Evolutionary conservation across 371 early-diverging fungal genomes (phyloP), one percentile per base, ranked within the genome.

Genomic region (Actinomortierella wolfii): DNA sequence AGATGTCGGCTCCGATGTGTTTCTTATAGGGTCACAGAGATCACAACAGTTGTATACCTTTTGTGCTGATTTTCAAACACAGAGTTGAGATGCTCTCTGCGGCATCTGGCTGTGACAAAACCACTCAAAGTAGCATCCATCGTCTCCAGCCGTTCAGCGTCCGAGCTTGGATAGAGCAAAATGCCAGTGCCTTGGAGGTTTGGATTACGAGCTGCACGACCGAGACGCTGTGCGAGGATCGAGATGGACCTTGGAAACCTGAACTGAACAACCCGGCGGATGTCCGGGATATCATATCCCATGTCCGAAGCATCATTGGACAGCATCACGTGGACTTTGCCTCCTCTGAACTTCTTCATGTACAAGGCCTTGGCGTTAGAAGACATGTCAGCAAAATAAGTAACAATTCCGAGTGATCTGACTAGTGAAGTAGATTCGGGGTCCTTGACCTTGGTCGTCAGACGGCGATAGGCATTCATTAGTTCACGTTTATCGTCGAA

Each of bases 261-360:
- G 39, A 26, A 57, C 49, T 56, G 62, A 13, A 61, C 25, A 15
- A 56, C 62, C 15, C 45, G 55, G 13, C 43, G 20, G 2, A 61
- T 25, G 23, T 61, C 56, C 3, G 5, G 26, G 2, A 55, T 54
- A 34, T 61, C 56, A 34, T 56, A 61, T 0, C 62, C 51, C 62
- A 61, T 61, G 8, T 49, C 62, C 7, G 49, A 43, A 42, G 62
- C 62, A 25, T 61, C 62, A 24, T 55, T 61, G 13, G 62, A 28
- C 5, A 61, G 56, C 45, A 61, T 5, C 2, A 56, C 34, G 1
- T 1, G 47, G 46, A 54, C 25, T 8, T 43, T 18, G 54, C 40
- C 51, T 3, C 17, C 15, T 20, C 39, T 52, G 42, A 64, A 64
- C 24, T 29, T 51, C 1, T 18, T 23, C 44, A 55, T 39, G 44